phyloP scores from a whole-genome alignment of 2,329 filamentous ascomycete genomes.

The Penicillium verrucosum region DNA sequence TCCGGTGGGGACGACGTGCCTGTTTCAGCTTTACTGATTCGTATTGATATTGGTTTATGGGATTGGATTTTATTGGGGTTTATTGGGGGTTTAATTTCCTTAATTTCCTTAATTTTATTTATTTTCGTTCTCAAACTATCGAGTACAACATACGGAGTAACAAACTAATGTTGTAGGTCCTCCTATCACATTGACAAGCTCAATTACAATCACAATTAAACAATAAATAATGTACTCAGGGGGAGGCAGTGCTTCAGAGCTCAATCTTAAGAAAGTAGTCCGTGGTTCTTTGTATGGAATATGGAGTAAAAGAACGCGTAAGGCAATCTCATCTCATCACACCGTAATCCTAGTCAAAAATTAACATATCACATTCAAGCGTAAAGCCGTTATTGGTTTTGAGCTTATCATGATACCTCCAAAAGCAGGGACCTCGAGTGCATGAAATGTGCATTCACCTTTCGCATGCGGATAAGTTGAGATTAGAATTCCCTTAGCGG shows the following conservation, averaged over 20 bases:
- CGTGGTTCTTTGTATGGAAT: neutral
- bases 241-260: conserved; percentile 1
- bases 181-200: neutral
- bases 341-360: conserved; percentile 12
- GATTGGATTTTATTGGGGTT: neutral
- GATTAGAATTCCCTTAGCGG: conserved; percentile 7
- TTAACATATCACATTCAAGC: conserved; percentile 21
- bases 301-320: conserved; percentile 5
- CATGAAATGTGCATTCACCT: neutral
- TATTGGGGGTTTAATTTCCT: neutral
- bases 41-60: conserved; percentile 2
- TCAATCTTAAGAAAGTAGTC: neutral
- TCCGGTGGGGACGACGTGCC: conserved; percentile 28
- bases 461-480: conserved; percentile 17
- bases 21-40: conserved; percentile 38
- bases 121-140: too few relatives aligned
- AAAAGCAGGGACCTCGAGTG: conserved; percentile 7
- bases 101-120: neutral
- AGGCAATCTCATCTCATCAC: conserved; percentile 5
- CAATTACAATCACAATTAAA: neutral
- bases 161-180: neutral
- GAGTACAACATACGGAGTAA: too few relatives aligned
- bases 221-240: neutral
- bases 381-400: conserved; percentile 13
- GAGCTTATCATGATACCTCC: conserved; percentile 16